phyloP scores from a whole-genome alignment of 495 filamentous ascomycete species.

The Xylaria flabelliformis region DNA sequence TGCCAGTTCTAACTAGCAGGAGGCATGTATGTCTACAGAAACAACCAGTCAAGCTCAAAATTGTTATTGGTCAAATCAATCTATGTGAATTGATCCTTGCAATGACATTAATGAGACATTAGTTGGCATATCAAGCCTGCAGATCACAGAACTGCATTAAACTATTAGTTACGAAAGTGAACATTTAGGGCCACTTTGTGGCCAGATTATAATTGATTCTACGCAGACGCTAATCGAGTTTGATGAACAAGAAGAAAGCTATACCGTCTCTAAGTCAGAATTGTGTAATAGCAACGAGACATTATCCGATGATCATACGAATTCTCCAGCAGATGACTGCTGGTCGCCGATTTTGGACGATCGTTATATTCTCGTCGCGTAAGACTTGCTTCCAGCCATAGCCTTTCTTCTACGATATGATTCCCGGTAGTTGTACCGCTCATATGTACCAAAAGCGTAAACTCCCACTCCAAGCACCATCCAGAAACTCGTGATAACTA shows the following conservation, averaged over 20 bases:
- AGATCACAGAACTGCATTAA: not conserved
- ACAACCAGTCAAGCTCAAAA: not conserved
- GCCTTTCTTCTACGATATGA: conserved; percentile 63
- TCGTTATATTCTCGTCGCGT: conserved; percentile 22
- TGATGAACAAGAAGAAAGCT: not conserved
- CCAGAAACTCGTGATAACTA: conserved; percentile 71
- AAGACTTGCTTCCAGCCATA: conserved; percentile 30
- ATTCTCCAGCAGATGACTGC: not conserved
- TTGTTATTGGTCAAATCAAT: not conserved
- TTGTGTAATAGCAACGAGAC: not conserved
- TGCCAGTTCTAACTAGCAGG: too few relatives aligned
- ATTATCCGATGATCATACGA: not conserved
- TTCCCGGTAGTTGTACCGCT: conserved; percentile 68
- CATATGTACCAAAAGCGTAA: conserved; percentile 67
- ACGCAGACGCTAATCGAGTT: not conserved
- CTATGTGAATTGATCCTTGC: not conserved
- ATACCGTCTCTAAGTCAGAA: not conserved
- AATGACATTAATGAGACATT: not conserved
- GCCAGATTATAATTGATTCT: conserved; percentile 1
- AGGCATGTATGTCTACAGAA: not conserved
- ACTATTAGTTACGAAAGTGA: not conserved
- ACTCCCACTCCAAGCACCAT: conserved; percentile 57
- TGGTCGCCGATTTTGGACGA: not conserved
- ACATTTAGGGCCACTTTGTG: not conserved
- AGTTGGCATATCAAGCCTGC: not conserved